phyloP scores from a whole-genome alignment of 129 eudicot genomes.

The Chrysanthemum seticuspe region DNA sequence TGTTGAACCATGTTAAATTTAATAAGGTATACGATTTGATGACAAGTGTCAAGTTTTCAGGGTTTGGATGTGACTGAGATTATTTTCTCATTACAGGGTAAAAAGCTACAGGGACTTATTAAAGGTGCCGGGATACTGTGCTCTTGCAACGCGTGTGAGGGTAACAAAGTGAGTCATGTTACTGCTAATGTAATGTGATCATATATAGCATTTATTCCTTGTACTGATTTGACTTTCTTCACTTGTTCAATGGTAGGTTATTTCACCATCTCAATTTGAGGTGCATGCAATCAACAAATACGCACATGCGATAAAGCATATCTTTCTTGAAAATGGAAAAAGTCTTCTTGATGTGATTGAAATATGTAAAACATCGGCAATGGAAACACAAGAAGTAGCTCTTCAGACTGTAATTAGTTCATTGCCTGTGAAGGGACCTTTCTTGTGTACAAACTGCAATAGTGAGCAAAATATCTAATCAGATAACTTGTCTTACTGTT shows the following conservation, averaged over 20 bases:
- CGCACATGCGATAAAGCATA: slow-evolving; percentile 75
- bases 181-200: background rate
- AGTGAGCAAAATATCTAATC: slow-evolving; percentile 37
- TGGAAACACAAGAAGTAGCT: slow-evolving; percentile 54
- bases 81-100: slow-evolving; percentile 41
- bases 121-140: slow-evolving; percentile 79
- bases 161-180: slow-evolving; percentile 55
- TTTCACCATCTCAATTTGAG: slow-evolving; percentile 82
- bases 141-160: slow-evolving; percentile 72
- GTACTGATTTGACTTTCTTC: slow-evolving; percentile 5
- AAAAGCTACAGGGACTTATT: slow-evolving; percentile 57
- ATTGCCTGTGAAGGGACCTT: slow-evolving; percentile 55
- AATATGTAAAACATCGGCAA: slow-evolving; percentile 52
- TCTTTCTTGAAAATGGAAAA: slow-evolving; percentile 84
- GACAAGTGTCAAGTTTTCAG: background rate
- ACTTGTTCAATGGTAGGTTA: slow-evolving; percentile 48
- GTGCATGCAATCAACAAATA: slow-evolving; percentile 77
- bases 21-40: slow-evolving; percentile 12
- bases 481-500: background rate
- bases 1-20: background rate
- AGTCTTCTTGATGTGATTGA: slow-evolving; percentile 75
- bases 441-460: slow-evolving; percentile 53
- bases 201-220: slow-evolving; percentile 2
- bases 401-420: slow-evolving; percentile 69
- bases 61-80: slow-evolving; percentile 9